A percentile compares a stretch with the other conserved stretches of the same genome.
These are phyloP conservation scores for Aspergillus sp. DNA, from an alignment of 2,329 filamentous ascomycete species.

Conservation along the genomic window DNA sequence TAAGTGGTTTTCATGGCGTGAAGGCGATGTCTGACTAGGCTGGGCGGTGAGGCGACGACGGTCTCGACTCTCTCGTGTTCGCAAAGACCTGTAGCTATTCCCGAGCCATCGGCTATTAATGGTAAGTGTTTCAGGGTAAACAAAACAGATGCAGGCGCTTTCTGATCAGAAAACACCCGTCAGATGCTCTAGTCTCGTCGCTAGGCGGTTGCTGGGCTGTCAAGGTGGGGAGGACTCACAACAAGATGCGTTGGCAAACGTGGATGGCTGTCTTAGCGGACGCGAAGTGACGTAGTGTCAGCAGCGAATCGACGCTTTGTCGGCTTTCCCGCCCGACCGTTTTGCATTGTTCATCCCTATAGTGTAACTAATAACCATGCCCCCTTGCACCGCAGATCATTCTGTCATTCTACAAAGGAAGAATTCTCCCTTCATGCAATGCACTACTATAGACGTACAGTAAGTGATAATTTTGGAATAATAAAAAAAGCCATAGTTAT, in stretches of 20 bases:
- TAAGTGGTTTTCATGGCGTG: conserved; percentile 30
- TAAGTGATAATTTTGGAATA: no score
- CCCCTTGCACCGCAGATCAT: neutral
- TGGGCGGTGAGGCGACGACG: conserved; percentile 19
- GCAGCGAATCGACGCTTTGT: neutral
- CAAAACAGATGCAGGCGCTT: neutral
- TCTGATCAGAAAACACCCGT: neutral
- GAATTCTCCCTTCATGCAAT: no score
- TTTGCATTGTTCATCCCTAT: neutral
- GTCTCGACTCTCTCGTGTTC: conserved; percentile 7
- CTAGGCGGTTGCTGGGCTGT: conserved; percentile 8
- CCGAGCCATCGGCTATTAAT: neutral
- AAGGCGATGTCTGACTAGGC: conserved; percentile 10
- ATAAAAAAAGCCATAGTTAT: neutral
- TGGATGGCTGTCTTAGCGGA: conserved; percentile 14
- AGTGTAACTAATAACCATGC: neutral
- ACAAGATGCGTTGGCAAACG: conserved; percentile 26
- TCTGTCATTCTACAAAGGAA: neutral
- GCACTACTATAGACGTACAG: no score
- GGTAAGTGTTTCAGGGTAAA: conserved; percentile 2
- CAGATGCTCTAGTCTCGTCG: conserved; percentile 11
- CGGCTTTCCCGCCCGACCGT: conserved; percentile 10
- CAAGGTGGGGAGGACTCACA: conserved; percentile 23
- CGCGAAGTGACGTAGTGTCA: conserved; percentile 26
- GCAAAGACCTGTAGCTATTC: conserved; percentile 15